Percentiles rank a stretch among this genome's conserved stretches.
These are phyloP conservation scores for Fusarium chlamydosporum DNA, from an alignment of 2,329 filamentous ascomycete genomes.

Conservation along the genomic window DNA sequence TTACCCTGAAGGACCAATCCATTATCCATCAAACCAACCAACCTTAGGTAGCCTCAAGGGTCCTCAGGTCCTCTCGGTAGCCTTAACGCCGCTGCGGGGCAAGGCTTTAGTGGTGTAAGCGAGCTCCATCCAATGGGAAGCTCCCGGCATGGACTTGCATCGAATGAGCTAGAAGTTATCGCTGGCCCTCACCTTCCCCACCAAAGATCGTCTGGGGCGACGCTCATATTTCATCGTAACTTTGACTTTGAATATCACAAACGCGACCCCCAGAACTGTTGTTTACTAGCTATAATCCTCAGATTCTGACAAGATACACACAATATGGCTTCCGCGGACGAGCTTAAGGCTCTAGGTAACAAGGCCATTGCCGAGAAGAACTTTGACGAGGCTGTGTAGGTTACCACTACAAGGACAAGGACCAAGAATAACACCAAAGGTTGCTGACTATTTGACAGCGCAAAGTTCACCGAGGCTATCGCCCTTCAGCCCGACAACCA, in stretches of 20 bases:
- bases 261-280: conserved; percentile 22
- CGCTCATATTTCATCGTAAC: conserved; percentile 44
- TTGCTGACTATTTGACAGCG: conserved; percentile 65
- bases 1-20: conserved; percentile 39
- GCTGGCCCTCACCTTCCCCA: conserved; percentile 53
- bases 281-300: conserved; percentile 15
- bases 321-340: conserved; percentile 73
- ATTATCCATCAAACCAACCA: not conserved
- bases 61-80: conserved; percentile 41
- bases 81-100: conserved; percentile 39
- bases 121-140: conserved; percentile 52
- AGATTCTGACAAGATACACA: conserved; percentile 27
- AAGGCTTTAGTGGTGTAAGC: conserved; percentile 12
- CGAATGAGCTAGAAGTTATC: conserved; percentile 62
- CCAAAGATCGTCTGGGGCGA: conserved; percentile 47
- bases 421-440: conserved; percentile 6
- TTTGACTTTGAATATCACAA: conserved; percentile 40
- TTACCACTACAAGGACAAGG: conserved; percentile 46
- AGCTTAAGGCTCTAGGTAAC: conserved; percentile 98
- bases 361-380: conserved; percentile 98
- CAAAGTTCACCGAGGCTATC: conserved; percentile 96
- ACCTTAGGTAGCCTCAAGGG: conserved; percentile 14
- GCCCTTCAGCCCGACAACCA: conserved; percentile 90
- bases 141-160: conserved; percentile 52
- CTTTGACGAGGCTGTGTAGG: conserved; percentile 94